Conservation (phyloP, 2,329 filamentous ascomycete genomes). For the Aspergillus sp. region DNA sequence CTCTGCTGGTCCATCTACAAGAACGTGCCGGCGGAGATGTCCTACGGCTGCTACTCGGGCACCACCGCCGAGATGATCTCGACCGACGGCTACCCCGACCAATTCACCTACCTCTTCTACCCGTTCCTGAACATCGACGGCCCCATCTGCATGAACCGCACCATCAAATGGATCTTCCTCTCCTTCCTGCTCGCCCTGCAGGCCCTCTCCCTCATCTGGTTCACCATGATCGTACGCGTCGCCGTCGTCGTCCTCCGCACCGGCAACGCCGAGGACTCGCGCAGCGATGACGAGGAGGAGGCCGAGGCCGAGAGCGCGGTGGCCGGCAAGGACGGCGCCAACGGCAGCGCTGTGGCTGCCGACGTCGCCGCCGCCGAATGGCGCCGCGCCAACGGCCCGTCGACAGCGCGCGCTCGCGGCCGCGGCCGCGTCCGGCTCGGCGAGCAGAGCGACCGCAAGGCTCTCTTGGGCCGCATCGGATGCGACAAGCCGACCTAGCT, state of each 20-base stretch:
- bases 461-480: conserved; percentile 76
- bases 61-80: conserved; percentile 32
- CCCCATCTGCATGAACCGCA: conserved; percentile 74
- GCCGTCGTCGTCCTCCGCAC: conserved; percentile 71
- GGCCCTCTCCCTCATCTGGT: conserved; percentile 80
- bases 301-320: conserved; percentile 43
- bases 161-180: conserved; percentile 75
- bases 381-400: conserved; percentile 35
- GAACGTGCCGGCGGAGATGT: conserved; percentile 62
- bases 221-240: conserved; percentile 81
- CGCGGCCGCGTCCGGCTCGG: conserved; percentile 38
- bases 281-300: conserved; percentile 82
- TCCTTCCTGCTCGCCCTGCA: conserved; percentile 75
- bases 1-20: conserved; percentile 80
- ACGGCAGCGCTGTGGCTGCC: conserved; percentile 18
- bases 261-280: conserved; percentile 79
- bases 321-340: conserved; percentile 23
- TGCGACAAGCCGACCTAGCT: conserved; percentile 65
- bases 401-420: conserved; percentile 33
- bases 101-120: conserved; percentile 65
- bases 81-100: conserved; percentile 37
- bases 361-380: conserved; percentile 31
- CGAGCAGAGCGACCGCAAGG: conserved; percentile 57
- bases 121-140: conserved; percentile 72
- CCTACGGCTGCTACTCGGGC: conserved; percentile 70